Percentiles rank a stretch among this genome's conserved stretches.
Conservation (phyloP, 345 rosid genomes). For the Brassica incana region DNA sequence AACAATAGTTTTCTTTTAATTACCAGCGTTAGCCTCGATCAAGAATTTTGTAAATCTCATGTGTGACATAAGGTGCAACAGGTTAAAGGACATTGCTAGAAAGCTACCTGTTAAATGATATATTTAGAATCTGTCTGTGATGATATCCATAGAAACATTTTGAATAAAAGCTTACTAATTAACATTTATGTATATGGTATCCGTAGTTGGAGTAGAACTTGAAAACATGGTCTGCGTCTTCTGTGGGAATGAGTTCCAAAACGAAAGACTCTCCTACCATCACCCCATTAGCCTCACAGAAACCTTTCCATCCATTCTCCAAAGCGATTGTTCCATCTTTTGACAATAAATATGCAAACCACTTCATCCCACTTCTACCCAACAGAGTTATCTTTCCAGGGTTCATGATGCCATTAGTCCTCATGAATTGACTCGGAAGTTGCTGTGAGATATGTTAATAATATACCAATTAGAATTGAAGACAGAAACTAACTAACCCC, state of each 20-base stretch:
- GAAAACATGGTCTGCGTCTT: conserved; percentile 10
- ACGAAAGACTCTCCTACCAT: conserved; percentile 22
- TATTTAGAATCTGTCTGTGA: background rate
- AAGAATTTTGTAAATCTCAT: background rate
- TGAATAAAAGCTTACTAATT: background rate
- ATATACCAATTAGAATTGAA: background rate
- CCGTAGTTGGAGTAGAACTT: background rate
- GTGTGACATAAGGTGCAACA: background rate
- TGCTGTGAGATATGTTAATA: background rate
- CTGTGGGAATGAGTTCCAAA: conserved; percentile 5
- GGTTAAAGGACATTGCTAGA: background rate
- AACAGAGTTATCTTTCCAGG: conserved; percentile 23
- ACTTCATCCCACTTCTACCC: conserved; percentile 29
- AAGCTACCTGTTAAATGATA: background rate
- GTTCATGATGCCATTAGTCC: conserved; percentile 14
- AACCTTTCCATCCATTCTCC: conserved; percentile 34
- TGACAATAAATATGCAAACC: conserved; percentile 25
- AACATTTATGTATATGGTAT: conserved; percentile 1
- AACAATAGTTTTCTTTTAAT: background rate
- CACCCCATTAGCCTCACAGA: conserved; percentile 33
- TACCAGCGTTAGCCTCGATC: background rate
- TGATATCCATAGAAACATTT: background rate
- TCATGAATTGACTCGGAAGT: conserved; percentile 20
- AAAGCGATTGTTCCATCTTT: conserved; percentile 11
- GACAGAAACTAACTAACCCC: background rate